Percentiles rank a stretch among this genome's conserved stretches.
These are phyloP conservation scores for Microcos paniculata DNA, from an alignment of 345 rosid genomes.

Conservation along the genomic window DNA sequence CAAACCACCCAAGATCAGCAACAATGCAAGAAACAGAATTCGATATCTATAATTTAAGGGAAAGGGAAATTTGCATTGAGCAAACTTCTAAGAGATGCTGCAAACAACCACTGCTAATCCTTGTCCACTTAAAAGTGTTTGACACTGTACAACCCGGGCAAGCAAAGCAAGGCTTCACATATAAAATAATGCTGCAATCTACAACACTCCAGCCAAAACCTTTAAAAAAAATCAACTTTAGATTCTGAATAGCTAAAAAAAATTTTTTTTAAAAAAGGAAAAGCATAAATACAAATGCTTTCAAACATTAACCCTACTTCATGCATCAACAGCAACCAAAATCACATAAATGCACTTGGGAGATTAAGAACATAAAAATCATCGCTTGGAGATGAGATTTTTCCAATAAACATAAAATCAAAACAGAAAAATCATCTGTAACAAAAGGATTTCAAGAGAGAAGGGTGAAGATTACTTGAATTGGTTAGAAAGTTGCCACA, in stretches of 20 bases:
- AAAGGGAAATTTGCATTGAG: not conserved
- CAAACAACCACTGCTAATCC: not conserved
- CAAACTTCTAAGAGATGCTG: not conserved
- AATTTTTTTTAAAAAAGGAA: too few species aligned
- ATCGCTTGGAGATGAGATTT: not conserved
- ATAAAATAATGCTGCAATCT: not conserved
- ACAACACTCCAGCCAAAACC: not conserved
- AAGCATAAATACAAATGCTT: not conserved
- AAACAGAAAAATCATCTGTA: not conserved
- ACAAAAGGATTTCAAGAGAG: not conserved
- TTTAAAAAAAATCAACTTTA: not conserved
- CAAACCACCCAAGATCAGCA: too few species aligned
- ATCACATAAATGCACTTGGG: not conserved
- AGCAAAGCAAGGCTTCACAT: not conserved
- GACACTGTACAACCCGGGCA: not conserved
- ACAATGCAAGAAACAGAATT: too few species aligned
- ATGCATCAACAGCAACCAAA: not conserved
- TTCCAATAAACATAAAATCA: not conserved
- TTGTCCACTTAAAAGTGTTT: not conserved
- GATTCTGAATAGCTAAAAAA: not conserved
- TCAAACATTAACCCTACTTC: not conserved
- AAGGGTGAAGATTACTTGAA: constrained; percentile 49
- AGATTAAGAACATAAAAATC: not conserved
- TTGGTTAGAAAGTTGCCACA: constrained; percentile 78
- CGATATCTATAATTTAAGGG: not conserved